A percentile compares a stretch with the other conserved stretches of the same genome.
These are phyloP conservation scores for Elymus sibiricus DNA, from an alignment of 176 grass and related monocot genomes.

Conservation along the genomic window DNA sequence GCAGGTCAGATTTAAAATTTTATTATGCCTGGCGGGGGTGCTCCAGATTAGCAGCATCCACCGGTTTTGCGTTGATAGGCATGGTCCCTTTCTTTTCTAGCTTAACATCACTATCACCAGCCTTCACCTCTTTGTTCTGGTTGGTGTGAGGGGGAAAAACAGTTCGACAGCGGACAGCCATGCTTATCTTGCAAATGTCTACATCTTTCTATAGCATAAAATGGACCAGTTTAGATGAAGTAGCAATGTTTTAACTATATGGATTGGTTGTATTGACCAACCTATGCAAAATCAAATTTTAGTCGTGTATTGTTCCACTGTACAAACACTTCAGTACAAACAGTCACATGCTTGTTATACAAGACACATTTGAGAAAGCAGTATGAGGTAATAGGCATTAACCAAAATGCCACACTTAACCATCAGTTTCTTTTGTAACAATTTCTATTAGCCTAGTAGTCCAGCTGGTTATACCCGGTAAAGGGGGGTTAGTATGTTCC, in stretches of 20 bases:
- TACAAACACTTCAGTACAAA: background rate
- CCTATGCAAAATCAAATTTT: background rate
- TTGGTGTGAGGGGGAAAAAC: background rate
- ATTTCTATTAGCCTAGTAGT: background rate
- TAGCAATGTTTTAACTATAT: background rate
- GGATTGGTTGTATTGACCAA: background rate
- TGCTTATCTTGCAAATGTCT: background rate
- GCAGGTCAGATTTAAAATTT: background rate
- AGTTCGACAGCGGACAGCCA: background rate
- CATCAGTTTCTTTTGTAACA: background rate
- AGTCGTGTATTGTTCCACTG: background rate
- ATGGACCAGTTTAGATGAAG: background rate
- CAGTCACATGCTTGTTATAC: background rate
- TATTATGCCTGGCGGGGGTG: background rate
- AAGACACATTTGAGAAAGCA: background rate
- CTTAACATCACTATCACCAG: background rate
- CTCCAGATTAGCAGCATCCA: background rate
- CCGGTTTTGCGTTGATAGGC: background rate
- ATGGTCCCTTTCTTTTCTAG: background rate
- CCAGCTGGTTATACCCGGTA: background rate
- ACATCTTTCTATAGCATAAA: background rate
- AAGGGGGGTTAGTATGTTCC: background rate
- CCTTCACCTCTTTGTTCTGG: conserved; percentile 2
- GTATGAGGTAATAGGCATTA: background rate
- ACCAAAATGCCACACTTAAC: background rate